Evolutionary conservation across 2,329 filamentous ascomycete genomes (phyloP), one percentile per base, ranked within the genome.

Genomic region (Aspergillus aculeatinus): DNA sequence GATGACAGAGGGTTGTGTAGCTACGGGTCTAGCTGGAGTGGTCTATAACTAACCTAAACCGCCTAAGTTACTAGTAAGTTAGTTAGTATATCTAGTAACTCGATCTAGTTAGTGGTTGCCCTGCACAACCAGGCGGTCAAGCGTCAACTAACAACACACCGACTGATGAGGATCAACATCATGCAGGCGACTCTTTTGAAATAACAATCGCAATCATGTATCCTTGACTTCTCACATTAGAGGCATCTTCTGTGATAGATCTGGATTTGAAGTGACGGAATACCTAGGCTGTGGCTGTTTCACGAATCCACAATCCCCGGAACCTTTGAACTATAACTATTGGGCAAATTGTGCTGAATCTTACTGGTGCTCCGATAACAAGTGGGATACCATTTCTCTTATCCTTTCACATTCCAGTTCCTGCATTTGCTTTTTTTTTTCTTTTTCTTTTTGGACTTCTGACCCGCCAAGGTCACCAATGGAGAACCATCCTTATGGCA

Each of bases 91-190:
- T 35, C 12, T 12, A 16, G 33, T 55, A 29, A 55, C 29, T 50
- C 42, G 23, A 27, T 19, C 12, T 23, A 48, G 23, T 23, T 19
- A 16, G 14, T 56, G 58, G 65, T 67, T 67, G 65, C 65, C 65
- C 61, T 58, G 61, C 51, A 61, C 61, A 58, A 65, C 63, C 49
- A 50, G 56, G 51, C 55, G 63, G 55, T 63, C 55, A 61, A 56
- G 53, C 48, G 56, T 23, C 58, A 29, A 52, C 35, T 60, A 64
- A 58, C 52, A 61, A 60, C 31, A n/a, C 51, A 55, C 44, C 56
- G 55, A 44, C 50, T 54, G 47, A 47, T 14, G 39, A 39, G 16
- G 55, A 51, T 55, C 55, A 55, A 23, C 55, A 60, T 51, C 19
- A 25, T 51, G 10, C 33, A 44, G 27, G 27, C 11, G 16, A 54